Conservation (phyloP, 495 filamentous ascomycete genomes). For the Xylona heveae region DNA sequence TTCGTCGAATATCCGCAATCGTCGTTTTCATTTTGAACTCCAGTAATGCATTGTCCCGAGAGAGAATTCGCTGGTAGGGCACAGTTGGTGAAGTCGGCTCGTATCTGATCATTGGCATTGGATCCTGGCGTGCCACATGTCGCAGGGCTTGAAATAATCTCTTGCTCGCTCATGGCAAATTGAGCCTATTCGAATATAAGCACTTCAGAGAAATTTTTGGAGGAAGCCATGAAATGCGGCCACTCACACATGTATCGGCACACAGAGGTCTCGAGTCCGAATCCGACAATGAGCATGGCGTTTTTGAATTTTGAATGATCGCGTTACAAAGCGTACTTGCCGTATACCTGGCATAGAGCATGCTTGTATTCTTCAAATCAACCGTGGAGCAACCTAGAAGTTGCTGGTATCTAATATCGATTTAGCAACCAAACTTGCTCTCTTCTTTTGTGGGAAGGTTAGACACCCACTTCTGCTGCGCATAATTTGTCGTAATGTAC, state of each 20-base stretch:
- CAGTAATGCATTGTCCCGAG: conserved; percentile 50
- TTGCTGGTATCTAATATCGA: conserved; percentile 36
- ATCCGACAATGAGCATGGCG: conserved; percentile 40
- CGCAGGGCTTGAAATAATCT: conserved; percentile 50
- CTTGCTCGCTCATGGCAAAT: conserved; percentile 71
- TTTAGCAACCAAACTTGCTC: conserved; percentile 9
- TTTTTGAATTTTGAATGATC: conserved; percentile 77
- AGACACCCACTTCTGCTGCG: conserved; percentile 45
- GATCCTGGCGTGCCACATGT: conserved; percentile 43
- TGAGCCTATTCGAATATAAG: conserved; percentile 34
- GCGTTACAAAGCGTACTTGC: conserved; percentile 85
- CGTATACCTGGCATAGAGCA: conserved; percentile 85
- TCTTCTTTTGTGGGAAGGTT: conserved; percentile 7
- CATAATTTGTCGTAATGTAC: conserved; percentile 56
- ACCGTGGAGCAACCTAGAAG: conserved; percentile 66
- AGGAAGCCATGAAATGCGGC: too few species aligned
- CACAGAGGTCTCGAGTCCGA: conserved; percentile 56
- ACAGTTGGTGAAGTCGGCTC: conserved; percentile 85
- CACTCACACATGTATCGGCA: conserved; percentile 70
- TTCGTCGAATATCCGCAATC: conserved; percentile 79
- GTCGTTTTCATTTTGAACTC: conserved; percentile 55
- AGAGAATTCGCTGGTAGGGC: conserved; percentile 61
- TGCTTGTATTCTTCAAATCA: conserved; percentile 58
- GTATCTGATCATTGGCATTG: conserved; percentile 54
- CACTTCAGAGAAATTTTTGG: conserved; percentile 2